Evolutionary conservation across 2,329 filamentous ascomycete genomes (phyloP), one percentile per base, ranked within the genome.

Genomic region (Colletotrichum nymphaeae): DNA sequence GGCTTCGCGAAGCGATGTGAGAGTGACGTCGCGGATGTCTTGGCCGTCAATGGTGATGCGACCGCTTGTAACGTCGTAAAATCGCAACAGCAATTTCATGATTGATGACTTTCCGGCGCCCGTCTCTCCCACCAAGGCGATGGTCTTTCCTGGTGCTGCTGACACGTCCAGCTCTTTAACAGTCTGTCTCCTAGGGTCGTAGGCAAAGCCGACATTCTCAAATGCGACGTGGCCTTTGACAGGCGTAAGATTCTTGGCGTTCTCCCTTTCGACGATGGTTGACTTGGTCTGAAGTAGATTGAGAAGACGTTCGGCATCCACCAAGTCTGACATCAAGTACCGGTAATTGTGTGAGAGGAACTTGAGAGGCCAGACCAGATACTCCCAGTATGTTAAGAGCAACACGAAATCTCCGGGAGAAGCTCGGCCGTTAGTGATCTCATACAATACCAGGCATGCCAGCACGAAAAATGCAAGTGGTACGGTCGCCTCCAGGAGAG

Each of bases 101-200:
- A 90, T 86, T 0, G 90, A 91, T 0, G 89, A 91, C 78, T 92
- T 92, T 26, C 91, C 91, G 5, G 87, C 87, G 12, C 91, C 91
- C 0, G 90, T 91, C 76, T 90, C 88, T 22, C 91, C 91, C 0
- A 92, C 89, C 6, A 92, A 83, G 0, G 90, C 90, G 2, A 92
- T 81, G 0, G 88, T 91, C 69, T 90, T 83, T 1, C 89, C 90
- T 0, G 86, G 84, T 49, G 83, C 80, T 2, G 86, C 87, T 0
- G 80, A 81, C 63, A 92, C 84, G 16, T 80, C 86, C 12, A 91
- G 78, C 16, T 86, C 81, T 28, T 84, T 82, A 8, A 92, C 81
- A 0, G 88, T 88, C 0, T 83, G 81, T 70, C 89, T 88, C 2
- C 88, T 84, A 1, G 83, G 77, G 67, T 90, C 88, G 76, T 92